Base-by-base conservation (phyloP, 1,139 yeast genomes). In the Trichomonascaceae sp. region DNA sequence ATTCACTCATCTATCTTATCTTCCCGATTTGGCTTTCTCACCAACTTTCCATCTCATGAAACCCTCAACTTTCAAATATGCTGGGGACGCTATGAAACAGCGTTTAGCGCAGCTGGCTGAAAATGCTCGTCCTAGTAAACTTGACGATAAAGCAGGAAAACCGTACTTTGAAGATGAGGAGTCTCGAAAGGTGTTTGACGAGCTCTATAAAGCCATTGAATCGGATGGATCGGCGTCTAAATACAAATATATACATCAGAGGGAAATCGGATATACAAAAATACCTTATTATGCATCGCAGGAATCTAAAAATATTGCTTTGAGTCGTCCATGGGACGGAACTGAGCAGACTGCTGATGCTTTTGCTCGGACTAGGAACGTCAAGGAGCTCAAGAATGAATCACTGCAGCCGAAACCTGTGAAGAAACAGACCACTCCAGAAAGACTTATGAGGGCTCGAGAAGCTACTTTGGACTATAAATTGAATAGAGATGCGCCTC, bases 391-490 rank as follows among this genome's bases (percentile, higher is more conserved):
- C 4, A 56, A 55, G 13, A 49, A 51, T 15, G 52, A 48, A 48
- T 51, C 60, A 17, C 50, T 45, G 27, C 47, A 57, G 13, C 53
- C 66, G 1, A 39, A 43, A 19, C 17, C 44, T 22, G 18, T 30
- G 12, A 32, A 22, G 24, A 47, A n/a, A 18, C 15, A 22, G 15
- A 24, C 17, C 15, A 41, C 32, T 32, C 47, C 43, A 12, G 77
- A 76, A 17, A 71, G 86, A 52, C 63, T 87, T 1, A 72, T 76
- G 41, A 68, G 68, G 45, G 96, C 95, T 0, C 77, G 82, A 55
- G 96, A 87, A 58, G 72, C 75, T 8, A 80, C 85, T 1, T 64
- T 86, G 43, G 93, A 87, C 62, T 88, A 87, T 65, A 74, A 77
- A 51, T 62, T 83, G 18, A 72, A 77, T 41, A 79, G 78, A 55